These are phyloP conservation scores for Saitozyma podzolica DNA, from an alignment of 768 basidiomycete genomes.

Conservation along the genomic window DNA sequence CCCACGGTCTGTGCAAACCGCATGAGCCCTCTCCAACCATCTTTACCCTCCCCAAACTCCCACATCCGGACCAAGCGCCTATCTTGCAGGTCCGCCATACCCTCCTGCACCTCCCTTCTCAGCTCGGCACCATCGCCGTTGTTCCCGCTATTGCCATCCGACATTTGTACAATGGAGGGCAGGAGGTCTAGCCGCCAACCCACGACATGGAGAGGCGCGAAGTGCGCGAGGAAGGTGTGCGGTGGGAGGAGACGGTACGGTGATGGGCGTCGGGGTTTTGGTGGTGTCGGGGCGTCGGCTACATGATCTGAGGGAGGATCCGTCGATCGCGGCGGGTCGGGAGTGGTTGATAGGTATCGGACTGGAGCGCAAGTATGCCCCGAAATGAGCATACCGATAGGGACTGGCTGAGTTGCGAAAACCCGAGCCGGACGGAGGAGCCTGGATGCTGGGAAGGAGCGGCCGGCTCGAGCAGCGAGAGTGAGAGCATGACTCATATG, in stretches of 20 bases:
- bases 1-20: slow-evolving; percentile 8
- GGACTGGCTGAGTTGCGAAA: not conserved
- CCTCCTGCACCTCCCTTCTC: not conserved
- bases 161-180: not conserved
- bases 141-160: too few species aligned
- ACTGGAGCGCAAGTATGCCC: too few species aligned
- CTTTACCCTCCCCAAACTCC: slow-evolving; percentile 18
- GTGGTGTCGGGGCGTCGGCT: not conserved
- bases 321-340: too few species aligned
- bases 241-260: slow-evolving; percentile 35
- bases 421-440: not conserved
- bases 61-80: slow-evolving; percentile 29
- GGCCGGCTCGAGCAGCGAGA: not conserved
- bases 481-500: too few species aligned
- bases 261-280: slow-evolving; percentile 18
- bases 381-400: too few species aligned
- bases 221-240: slow-evolving; percentile 28
- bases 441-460: not conserved
- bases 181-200: slow-evolving; percentile 38
- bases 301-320: not conserved
- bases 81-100: slow-evolving; percentile 27
- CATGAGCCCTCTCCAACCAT: slow-evolving; percentile 28
- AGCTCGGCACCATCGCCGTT: not conserved
- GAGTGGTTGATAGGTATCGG: too few species aligned
- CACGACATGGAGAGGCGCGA: slow-evolving; percentile 37